Conservation (phyloP, 345 rosid species). For the Garcia nutans region DNA sequence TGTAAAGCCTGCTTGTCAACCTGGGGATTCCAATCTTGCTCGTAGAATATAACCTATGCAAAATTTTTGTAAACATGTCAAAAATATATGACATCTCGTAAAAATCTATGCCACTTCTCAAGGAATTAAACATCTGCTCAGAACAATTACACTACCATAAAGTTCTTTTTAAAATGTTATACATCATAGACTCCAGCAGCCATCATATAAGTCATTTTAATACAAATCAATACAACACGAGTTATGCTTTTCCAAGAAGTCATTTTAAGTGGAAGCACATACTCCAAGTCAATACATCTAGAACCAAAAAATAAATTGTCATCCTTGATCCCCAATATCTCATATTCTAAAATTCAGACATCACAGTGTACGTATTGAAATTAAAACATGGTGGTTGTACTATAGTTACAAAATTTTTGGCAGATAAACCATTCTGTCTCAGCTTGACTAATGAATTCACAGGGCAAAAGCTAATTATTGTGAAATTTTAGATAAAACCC, state of each 20-base stretch:
- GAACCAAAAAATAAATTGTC: no score
- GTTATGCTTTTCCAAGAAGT: not conserved
- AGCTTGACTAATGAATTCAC: slow-evolving; percentile 2
- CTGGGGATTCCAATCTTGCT: slow-evolving; percentile 98
- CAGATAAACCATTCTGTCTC: not conserved
- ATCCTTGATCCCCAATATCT: not conserved
- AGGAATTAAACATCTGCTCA: not conserved
- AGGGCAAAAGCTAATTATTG: not conserved
- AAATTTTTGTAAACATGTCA: not conserved
- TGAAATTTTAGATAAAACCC: slow-evolving; percentile 25
- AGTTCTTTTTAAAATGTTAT: not conserved
- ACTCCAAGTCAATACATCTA: not conserved
- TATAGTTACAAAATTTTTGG: not conserved
- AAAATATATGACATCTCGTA: not conserved
- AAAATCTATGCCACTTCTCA: not conserved
- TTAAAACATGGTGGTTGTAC: not conserved
- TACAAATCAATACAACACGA: not conserved
- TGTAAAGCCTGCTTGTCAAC: slow-evolving; percentile 94
- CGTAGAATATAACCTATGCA: slow-evolving; percentile 75
- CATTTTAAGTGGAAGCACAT: not conserved
- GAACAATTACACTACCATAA: not conserved
- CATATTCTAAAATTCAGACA: not conserved
- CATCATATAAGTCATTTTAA: not conserved
- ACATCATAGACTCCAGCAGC: not conserved
- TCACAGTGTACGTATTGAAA: not conserved